These are phyloP conservation scores for Raddia guianensis DNA, from an alignment of 176 grass and related monocot species.

Conservation along the genomic window DNA sequence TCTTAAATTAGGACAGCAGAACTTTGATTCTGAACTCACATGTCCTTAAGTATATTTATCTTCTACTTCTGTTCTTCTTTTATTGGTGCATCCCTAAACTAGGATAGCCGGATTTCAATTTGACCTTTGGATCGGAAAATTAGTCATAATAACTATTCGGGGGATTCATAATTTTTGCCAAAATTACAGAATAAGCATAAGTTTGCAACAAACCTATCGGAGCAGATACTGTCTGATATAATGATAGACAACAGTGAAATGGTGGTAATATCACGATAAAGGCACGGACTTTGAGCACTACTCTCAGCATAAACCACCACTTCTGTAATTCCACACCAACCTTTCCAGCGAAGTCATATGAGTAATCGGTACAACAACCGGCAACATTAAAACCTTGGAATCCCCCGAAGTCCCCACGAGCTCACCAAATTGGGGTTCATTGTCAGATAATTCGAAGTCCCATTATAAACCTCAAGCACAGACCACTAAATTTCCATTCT, in stretches of 20 bases:
- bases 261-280: neutral
- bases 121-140: neutral
- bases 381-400: neutral
- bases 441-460: neutral
- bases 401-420: neutral
- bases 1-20: neutral
- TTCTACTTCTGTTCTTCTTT: neutral
- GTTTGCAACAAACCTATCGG: neutral
- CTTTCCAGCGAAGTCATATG: neutral
- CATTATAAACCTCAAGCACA: neutral
- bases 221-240: neutral
- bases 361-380: neutral
- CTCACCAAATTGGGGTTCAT: neutral
- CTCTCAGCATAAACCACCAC: neutral
- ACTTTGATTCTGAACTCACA: neutral
- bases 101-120: neutral
- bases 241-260: neutral
- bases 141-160: neutral
- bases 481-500: neutral
- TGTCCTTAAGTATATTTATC: neutral
- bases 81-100: neutral
- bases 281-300: neutral
- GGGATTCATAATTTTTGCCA: neutral
- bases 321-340: neutral
- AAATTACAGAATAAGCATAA: neutral